Percentiles rank a stretch among this genome's conserved stretches.
phyloP scores from a whole-genome alignment of 192 early-diverging fungal genomes.

The Coemansia sp. region DNA sequence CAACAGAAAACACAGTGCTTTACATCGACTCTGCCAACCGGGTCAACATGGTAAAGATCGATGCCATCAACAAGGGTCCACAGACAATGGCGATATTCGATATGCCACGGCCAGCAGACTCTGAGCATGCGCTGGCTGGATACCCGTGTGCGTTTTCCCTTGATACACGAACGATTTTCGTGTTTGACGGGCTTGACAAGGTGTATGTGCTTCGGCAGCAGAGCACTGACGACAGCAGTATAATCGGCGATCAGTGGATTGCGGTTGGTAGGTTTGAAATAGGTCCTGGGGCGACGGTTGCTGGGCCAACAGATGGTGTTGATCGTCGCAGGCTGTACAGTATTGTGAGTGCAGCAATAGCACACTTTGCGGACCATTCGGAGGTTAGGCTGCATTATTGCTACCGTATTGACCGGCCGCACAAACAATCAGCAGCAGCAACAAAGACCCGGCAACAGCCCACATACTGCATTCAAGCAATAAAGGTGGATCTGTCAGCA shows the following conservation, averaged over 20 bases:
- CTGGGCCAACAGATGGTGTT: slow-evolving; percentile 15
- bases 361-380: not conserved
- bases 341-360: slow-evolving; percentile 26
- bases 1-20: slow-evolving; percentile 22
- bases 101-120: slow-evolving; percentile 19
- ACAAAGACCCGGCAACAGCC: not conserved
- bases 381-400: slow-evolving; percentile 33
- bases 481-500: slow-evolving; percentile 21
- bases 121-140: slow-evolving; percentile 19
- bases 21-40: slow-evolving; percentile 22
- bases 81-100: slow-evolving; percentile 22
- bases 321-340: slow-evolving; percentile 24
- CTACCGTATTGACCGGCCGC: slow-evolving; percentile 11
- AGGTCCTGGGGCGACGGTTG: slow-evolving; percentile 29
- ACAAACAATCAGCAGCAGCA: not conserved
- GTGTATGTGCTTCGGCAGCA: slow-evolving; percentile 29
- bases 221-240: not conserved
- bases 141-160: slow-evolving; percentile 34
- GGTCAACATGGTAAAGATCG: slow-evolving; percentile 22
- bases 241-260: slow-evolving; percentile 14
- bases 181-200: slow-evolving; percentile 39
- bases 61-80: not conserved
- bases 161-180: slow-evolving; percentile 11
- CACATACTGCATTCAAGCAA: slow-evolving; percentile 31
- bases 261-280: slow-evolving; percentile 27